Percentiles rank a stretch among this genome's conserved stretches.
Evolutionary conservation across 805 yeast species (phyloP).

Genomic region (Candida andamanensis): DNA sequence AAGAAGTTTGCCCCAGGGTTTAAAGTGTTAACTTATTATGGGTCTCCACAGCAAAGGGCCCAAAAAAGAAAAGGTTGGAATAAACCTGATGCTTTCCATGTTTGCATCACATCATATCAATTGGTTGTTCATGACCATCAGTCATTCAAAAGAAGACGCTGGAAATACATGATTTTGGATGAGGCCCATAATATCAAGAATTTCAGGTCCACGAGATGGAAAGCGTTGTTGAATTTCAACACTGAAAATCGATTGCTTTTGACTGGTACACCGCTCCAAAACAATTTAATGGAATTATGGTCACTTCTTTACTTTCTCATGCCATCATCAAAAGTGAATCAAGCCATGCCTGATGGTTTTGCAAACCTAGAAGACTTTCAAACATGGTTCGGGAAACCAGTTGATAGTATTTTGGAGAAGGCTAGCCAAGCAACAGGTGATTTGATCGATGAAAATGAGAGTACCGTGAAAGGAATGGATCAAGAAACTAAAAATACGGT

Average conservation of each 20-base stretch:
- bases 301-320: slow-evolving; percentile 87
- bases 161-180: slow-evolving; percentile 96
- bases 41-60: slow-evolving; percentile 94
- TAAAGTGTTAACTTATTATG: slow-evolving; percentile 91
- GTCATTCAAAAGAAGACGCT: slow-evolving; percentile 82
- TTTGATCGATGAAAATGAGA: slow-evolving; percentile 34
- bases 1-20: slow-evolving; percentile 98
- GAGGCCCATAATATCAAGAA: slow-evolving; percentile 98
- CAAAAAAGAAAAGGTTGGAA: slow-evolving; percentile 98
- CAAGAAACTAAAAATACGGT: slow-evolving; percentile 82
- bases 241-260: slow-evolving; percentile 81
- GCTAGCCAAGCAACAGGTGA: slow-evolving; percentile 46
- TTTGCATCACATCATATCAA: slow-evolving; percentile 95
- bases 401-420: slow-evolving; percentile 83
- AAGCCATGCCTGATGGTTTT: slow-evolving; percentile 89
- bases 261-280: slow-evolving; percentile 97
- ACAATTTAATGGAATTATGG: slow-evolving; percentile 94
- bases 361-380: slow-evolving; percentile 95
- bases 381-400: slow-evolving; percentile 98
- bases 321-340: slow-evolving; percentile 77
- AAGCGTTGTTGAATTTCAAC: slow-evolving; percentile 87
- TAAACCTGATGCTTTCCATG: slow-evolving; percentile 91
- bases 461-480: slow-evolving; percentile 42
- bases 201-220: slow-evolving; percentile 96
- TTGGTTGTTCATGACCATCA: slow-evolving; percentile 96